Evolutionary conservation across 1,139 yeast species (phyloP).

Genomic region (Nakaseomyces bracarensis): DNA sequence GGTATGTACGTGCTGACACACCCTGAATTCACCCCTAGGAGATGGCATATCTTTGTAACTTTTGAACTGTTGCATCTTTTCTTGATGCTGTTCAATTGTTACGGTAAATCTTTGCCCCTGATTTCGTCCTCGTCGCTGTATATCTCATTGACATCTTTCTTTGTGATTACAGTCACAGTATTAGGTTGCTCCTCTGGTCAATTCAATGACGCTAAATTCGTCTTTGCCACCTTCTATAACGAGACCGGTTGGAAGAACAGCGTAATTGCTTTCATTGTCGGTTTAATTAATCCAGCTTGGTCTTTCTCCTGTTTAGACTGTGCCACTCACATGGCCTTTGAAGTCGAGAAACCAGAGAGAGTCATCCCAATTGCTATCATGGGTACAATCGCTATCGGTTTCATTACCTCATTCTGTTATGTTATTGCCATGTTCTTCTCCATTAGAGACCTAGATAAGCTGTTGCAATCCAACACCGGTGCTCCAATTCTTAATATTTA

Average conservation of each 20-base stretch:
- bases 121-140: slow-evolving; percentile 48
- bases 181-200: slow-evolving; percentile 48
- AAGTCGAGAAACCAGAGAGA: slow-evolving; percentile 49
- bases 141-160: slow-evolving; percentile 46
- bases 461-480: slow-evolving; percentile 44
- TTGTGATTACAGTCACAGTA: slow-evolving; percentile 48
- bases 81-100: slow-evolving; percentile 46
- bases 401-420: slow-evolving; percentile 52
- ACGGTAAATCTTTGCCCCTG: slow-evolving; percentile 48
- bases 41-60: slow-evolving; percentile 54
- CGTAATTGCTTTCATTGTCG: slow-evolving; percentile 57
- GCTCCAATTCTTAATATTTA: slow-evolving; percentile 57
- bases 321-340: slow-evolving; percentile 67
- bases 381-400: slow-evolving; percentile 60
- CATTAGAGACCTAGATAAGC: slow-evolving; percentile 42
- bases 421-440: slow-evolving; percentile 57
- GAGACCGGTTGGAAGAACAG: slow-evolving; percentile 57
- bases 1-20: slow-evolving; percentile 49
- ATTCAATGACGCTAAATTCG: slow-evolving; percentile 50
- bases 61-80: slow-evolving; percentile 40
- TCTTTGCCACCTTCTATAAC: slow-evolving; percentile 52
- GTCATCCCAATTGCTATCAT: slow-evolving; percentile 56
- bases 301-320: slow-evolving; percentile 61
- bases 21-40: slow-evolving; percentile 39
- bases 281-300: slow-evolving; percentile 63